Evolutionary conservation across 163 green algal species (phyloP).

Genomic region (Chlamydomonas reinhardtii): DNA sequence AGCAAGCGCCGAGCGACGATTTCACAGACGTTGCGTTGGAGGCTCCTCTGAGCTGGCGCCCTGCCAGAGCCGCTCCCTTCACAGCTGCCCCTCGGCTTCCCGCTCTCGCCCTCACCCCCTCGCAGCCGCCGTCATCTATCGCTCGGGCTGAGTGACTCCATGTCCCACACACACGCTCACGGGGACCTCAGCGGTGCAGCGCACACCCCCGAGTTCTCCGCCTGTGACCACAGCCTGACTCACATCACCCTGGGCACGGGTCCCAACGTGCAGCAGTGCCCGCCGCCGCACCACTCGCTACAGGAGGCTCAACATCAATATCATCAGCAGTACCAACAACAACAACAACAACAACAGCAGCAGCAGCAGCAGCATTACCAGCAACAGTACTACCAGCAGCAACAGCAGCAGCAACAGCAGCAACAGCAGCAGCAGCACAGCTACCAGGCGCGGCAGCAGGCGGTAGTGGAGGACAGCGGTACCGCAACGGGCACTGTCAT

Average conservation of each 20-base stretch:
- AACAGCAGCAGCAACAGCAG: too few relatives aligned
- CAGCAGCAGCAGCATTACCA: slow-evolving; percentile 1
- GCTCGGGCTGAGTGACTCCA: slow-evolving; percentile 1
- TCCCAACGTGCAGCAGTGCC: slow-evolving; percentile 7
- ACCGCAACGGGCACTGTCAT: too few relatives aligned
- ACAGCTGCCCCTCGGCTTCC: too few relatives aligned
- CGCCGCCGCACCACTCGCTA: not conserved
- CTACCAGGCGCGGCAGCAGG: too few relatives aligned
- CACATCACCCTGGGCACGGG: slow-evolving; percentile 21
- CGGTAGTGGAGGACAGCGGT: too few relatives aligned
- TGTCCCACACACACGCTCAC: slow-evolving; percentile 25
- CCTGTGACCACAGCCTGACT: slow-evolving; percentile 29
- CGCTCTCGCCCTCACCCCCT: not conserved
- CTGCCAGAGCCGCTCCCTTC: too few relatives aligned
- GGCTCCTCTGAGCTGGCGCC: too few relatives aligned
- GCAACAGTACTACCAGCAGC: not conserved
- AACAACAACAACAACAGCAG: not conserved
- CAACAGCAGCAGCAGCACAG: too few relatives aligned
- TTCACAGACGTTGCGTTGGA: too few relatives aligned
- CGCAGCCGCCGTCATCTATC: not conserved
- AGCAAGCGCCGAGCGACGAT: too few relatives aligned
- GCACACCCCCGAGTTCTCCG: slow-evolving; percentile 8
- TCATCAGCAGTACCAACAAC: not conserved
- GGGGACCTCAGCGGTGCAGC: slow-evolving; percentile 23
- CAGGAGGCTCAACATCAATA: not conserved